Percentiles rank a stretch among this genome's conserved stretches.
Conservation (phyloP, 345 rosid genomes). For the Barbarea vulgaris region DNA sequence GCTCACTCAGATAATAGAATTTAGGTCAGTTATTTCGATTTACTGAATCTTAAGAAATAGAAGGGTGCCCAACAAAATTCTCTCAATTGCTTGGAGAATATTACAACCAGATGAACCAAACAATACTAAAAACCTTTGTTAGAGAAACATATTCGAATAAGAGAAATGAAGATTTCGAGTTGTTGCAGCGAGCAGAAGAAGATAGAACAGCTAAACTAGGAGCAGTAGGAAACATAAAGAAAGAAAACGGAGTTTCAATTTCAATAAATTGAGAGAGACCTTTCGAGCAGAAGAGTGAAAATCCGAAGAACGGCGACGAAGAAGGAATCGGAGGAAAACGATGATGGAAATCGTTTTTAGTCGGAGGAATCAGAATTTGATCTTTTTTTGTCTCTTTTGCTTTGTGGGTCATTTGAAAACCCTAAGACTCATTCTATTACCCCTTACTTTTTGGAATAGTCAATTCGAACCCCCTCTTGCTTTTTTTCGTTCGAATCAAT, state of each 20-base stretch:
- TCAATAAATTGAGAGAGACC: slow-evolving; percentile 12
- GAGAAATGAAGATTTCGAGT: slow-evolving; percentile 27
- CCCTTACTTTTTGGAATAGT: slow-evolving; percentile 14
- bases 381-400: slow-evolving; percentile 5
- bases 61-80: neutral
- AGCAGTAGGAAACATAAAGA: neutral
- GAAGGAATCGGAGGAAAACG: slow-evolving; percentile 32
- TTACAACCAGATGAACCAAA: neutral
- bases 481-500: slow-evolving; percentile 28
- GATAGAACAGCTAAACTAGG: slow-evolving; percentile 8
- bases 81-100: neutral
- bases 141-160: neutral
- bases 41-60: slow-evolving; percentile 18
- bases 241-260: neutral
- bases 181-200: slow-evolving; percentile 2
- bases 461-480: slow-evolving; percentile 5
- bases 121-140: neutral
- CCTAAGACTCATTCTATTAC: neutral
- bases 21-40: slow-evolving; percentile 30
- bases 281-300: slow-evolving; percentile 42
- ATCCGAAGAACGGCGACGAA: slow-evolving; percentile 41
- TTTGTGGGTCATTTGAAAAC: slow-evolving; percentile 9
- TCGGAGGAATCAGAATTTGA: slow-evolving; percentile 36
- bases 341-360: slow-evolving; percentile 18
- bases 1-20: slow-evolving; percentile 17